These are phyloP conservation scores for Fusarium camptoceras DNA, from an alignment of 2,329 filamentous ascomycete species.

Conservation along the genomic window DNA sequence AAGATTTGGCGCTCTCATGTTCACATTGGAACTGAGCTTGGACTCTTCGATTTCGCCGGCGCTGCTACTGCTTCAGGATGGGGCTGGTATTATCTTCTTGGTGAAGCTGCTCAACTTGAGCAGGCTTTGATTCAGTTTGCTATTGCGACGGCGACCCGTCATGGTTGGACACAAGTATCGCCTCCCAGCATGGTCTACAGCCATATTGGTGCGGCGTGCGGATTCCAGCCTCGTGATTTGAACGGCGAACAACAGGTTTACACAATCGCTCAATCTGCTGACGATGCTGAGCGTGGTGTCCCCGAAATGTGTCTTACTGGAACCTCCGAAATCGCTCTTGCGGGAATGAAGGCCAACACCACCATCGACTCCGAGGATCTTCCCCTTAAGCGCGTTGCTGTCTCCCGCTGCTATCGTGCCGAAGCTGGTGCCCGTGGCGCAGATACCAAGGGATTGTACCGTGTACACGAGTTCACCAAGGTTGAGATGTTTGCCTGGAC, in stretches of 20 bases:
- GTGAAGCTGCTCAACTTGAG: conserved; percentile 92
- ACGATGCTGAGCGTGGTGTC: conserved; percentile 70
- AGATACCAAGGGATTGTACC: conserved; percentile 93
- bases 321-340: conserved; percentile 94
- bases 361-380: conserved; percentile 73
- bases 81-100: conserved; percentile 98
- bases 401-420: conserved; percentile 93
- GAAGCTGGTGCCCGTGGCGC: conserved; percentile 91
- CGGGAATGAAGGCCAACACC: conserved; percentile 85
- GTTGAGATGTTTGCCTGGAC: conserved; percentile 98
- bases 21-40: conserved; percentile 86
- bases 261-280: conserved; percentile 73
- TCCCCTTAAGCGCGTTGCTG: conserved; percentile 83
- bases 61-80: conserved; percentile 88
- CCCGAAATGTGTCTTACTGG: conserved; percentile 83
- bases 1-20: conserved; percentile 79
- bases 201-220: conserved; percentile 90
- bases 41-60: conserved; percentile 87
- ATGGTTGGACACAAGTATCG: conserved; percentile 83
- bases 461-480: conserved; percentile 98
- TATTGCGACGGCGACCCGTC: conserved; percentile 75
- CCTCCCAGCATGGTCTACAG: conserved; percentile 93
- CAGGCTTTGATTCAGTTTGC: conserved; percentile 93
- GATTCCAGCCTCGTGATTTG: conserved; percentile 92
- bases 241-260: conserved; percentile 95